Evolutionary conservation across 2,329 filamentous ascomycete genomes (phyloP).

Genomic region (Aspergillus sp.): DNA sequence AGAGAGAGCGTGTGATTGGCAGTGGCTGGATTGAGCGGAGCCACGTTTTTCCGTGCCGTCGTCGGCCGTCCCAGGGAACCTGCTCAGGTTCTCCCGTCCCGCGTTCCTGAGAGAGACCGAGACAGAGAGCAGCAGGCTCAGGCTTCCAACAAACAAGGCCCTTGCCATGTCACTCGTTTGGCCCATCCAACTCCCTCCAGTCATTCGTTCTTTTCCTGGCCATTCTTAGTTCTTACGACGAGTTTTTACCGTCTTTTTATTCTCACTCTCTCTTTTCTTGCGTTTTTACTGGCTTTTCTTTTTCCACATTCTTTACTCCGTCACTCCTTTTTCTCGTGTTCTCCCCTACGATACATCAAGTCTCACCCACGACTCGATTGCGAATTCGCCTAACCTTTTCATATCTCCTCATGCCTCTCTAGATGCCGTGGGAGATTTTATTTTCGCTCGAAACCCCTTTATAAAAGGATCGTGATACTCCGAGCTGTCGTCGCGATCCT

Average conservation of each 20-base stretch:
- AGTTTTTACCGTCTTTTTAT: slow-evolving; percentile 6
- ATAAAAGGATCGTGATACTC: slow-evolving; percentile 1
- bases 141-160: slow-evolving; percentile 16
- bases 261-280: slow-evolving; percentile 12
- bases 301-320: slow-evolving; percentile 19
- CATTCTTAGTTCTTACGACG: slow-evolving; percentile 13
- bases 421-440: slow-evolving; percentile 11
- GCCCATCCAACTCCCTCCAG: slow-evolving; percentile 25
- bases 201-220: slow-evolving; percentile 31
- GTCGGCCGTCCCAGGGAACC: neutral
- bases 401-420: slow-evolving; percentile 2
- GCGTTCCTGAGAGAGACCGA: neutral
- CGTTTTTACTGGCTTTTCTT: slow-evolving; percentile 14
- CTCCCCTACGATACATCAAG: slow-evolving; percentile 13
- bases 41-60: neutral
- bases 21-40: neutral
- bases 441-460: slow-evolving; percentile 4
- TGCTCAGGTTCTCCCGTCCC: neutral
- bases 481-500: slow-evolving; percentile 39
- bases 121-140: neutral
- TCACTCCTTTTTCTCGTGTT: slow-evolving; percentile 21
- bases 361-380: slow-evolving; percentile 9
- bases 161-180: slow-evolving; percentile 28
- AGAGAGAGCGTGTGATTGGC: neutral
- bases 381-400: slow-evolving; percentile 13